phyloP scores from a whole-genome alignment of 768 basidiomycete species.

The Hericium rajendrae region DNA sequence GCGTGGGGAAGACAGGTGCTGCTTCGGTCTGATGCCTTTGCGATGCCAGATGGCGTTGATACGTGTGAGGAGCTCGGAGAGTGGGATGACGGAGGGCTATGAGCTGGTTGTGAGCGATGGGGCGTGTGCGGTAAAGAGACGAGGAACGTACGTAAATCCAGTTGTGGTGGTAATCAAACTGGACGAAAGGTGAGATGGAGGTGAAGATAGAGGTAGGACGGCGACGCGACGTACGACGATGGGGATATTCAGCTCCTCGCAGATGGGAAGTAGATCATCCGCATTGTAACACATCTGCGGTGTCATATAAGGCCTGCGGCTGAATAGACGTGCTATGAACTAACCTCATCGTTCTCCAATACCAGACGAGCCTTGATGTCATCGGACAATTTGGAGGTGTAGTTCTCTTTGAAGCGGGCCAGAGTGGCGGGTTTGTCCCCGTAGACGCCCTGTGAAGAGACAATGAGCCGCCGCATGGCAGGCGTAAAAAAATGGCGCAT shows the following conservation, averaged over 20 bases:
- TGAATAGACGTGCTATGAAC: conserved; percentile 5
- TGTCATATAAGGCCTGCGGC: neutral
- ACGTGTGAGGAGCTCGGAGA: conserved; percentile 58
- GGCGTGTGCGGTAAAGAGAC: conserved; percentile 18
- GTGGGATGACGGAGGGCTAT: conserved; percentile 33
- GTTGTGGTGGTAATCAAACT: conserved; percentile 76
- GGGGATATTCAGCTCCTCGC: conserved; percentile 67
- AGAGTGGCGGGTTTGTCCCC: conserved; percentile 69
- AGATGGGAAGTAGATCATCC: conserved; percentile 80
- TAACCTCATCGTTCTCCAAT: conserved; percentile 90
- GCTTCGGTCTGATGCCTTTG: conserved; percentile 81
- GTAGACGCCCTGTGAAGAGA: conserved; percentile 52
- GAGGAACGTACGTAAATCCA: conserved; percentile 40
- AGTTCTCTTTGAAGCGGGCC: conserved; percentile 62
- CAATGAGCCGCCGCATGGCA: conserved; percentile 13
- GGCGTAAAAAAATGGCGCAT: conserved; percentile 24
- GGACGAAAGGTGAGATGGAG: conserved; percentile 15
- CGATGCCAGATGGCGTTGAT: conserved; percentile 65
- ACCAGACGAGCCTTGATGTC: conserved; percentile 68
- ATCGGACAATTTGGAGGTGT: conserved; percentile 44
- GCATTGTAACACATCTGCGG: conserved; percentile 73
- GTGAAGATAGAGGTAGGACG: conserved; percentile 35
- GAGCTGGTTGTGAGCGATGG: neutral
- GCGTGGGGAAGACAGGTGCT: conserved; percentile 88
- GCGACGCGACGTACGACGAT: conserved; percentile 43